Conservation (phyloP, 73 alveolate genomes). For the Stentor coeruleus region DNA sequence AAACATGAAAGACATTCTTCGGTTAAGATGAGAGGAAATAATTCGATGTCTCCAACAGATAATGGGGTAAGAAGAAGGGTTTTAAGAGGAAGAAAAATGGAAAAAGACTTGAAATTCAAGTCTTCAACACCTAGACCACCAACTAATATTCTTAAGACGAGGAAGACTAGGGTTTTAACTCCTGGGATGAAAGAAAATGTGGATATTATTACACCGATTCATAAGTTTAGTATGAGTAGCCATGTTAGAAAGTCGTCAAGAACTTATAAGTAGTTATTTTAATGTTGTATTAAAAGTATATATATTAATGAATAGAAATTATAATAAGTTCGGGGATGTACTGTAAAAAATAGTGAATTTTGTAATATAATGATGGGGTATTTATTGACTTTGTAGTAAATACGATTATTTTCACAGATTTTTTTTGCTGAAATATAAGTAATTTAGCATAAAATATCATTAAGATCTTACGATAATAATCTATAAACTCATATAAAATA, state of each 20-base stretch:
- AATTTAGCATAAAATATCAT: no score
- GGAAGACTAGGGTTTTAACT: neutral
- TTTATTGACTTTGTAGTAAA: no score
- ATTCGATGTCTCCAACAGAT: neutral
- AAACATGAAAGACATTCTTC: conserved; percentile 1
- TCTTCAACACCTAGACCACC: neutral
- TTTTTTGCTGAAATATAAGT: no score
- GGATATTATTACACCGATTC: neutral
- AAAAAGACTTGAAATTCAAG: neutral
- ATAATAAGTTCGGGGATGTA: no score
- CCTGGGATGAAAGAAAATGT: neutral
- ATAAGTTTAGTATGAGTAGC: neutral
- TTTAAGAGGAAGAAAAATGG: neutral
- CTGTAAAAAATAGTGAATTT: no score
- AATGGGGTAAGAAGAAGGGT: neutral
- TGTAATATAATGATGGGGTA: no score
- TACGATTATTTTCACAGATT: no score
- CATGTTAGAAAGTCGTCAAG: neutral
- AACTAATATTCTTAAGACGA: neutral
- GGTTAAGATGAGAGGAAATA: no score
- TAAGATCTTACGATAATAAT: no score
- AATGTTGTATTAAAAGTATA: neutral
- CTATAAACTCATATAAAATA: no score
- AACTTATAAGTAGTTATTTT: neutral
- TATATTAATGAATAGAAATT: no score